A percentile compares a stretch with the other conserved stretches of the same genome.
Evolutionary conservation across 2,329 filamentous ascomycete species (phyloP).

Genomic region (Colletotrichum tanaceti): DNA sequence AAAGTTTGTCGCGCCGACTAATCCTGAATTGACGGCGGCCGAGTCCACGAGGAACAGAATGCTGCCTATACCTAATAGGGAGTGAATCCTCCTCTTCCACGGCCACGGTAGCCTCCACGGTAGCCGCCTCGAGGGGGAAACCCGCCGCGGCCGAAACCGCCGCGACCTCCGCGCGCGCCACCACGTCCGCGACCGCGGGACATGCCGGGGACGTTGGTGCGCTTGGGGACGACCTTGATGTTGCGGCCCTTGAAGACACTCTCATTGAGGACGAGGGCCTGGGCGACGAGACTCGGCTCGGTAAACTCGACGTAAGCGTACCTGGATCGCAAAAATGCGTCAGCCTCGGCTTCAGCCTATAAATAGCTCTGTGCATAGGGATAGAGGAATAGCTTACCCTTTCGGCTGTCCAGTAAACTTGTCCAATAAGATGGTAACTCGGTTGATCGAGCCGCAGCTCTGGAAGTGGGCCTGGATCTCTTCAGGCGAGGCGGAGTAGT

Average conservation of each 20-base stretch:
- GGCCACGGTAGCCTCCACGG: constrained; percentile 74
- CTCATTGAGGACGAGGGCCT: constrained; percentile 95
- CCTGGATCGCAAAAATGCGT: constrained; percentile 59
- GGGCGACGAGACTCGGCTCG: constrained; percentile 90
- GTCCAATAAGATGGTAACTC: constrained; percentile 95
- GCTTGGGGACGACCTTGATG: constrained; percentile 94
- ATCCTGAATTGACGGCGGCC: not conserved
- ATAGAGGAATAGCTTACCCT: constrained; percentile 73
- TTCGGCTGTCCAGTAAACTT: constrained; percentile 99
- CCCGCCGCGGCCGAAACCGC: constrained; percentile 65
- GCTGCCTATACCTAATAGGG: constrained; percentile 66
- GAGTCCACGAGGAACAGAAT: constrained; percentile 8
- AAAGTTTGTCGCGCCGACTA: constrained; percentile 17
- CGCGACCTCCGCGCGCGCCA: constrained; percentile 62
- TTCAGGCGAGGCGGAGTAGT: constrained; percentile 96
- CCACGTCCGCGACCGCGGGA: constrained; percentile 78
- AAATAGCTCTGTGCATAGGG: not conserved
- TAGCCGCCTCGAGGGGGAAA: constrained; percentile 69
- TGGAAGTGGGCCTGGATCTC: constrained; percentile 99
- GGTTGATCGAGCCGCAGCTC: constrained; percentile 96
- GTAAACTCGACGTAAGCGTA: constrained; percentile 99
- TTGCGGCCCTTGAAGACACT: constrained; percentile 94
- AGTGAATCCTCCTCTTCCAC: constrained; percentile 71
- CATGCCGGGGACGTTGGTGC: constrained; percentile 97
- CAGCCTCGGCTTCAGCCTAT: not conserved